phyloP scores from a whole-genome alignment of 257 asterid species.

The Solanum rostratum region DNA sequence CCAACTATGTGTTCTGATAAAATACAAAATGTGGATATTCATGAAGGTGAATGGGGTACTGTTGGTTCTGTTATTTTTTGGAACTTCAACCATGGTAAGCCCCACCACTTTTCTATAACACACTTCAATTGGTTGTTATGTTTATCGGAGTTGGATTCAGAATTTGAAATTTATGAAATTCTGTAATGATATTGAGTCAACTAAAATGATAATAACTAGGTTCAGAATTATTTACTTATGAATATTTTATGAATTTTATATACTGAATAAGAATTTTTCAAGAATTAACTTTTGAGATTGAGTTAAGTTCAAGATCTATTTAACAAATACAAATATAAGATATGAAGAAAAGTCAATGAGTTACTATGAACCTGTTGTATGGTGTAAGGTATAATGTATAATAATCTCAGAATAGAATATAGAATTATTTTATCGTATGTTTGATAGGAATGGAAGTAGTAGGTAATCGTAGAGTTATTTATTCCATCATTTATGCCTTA shows the following conservation, averaged over 20 bases:
- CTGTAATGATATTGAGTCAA: neutral
- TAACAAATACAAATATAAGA: neutral
- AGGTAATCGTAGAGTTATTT: too few species aligned
- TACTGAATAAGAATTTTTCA: neutral
- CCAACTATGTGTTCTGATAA: neutral
- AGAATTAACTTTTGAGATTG: neutral
- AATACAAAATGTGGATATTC: neutral
- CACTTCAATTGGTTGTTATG: neutral
- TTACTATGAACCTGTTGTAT: neutral
- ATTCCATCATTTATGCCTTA: too few species aligned
- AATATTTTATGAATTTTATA: neutral
- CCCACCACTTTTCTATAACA: neutral
- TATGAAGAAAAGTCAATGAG: neutral
- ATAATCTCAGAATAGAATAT: too few species aligned
- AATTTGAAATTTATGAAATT: neutral
- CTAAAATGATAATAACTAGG: neutral
- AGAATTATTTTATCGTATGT: too few species aligned
- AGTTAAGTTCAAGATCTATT: neutral
- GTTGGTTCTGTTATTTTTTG: neutral
- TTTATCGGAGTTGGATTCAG: rapidly evolving
- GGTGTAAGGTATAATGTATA: too few species aligned
- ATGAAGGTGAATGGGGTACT: neutral
- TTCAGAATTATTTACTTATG: neutral
- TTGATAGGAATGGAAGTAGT: too few species aligned
- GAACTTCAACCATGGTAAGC: neutral